These are phyloP conservation scores for Oryza coarctata DNA, from an alignment of 176 grass and related monocot species.

Conservation along the genomic window DNA sequence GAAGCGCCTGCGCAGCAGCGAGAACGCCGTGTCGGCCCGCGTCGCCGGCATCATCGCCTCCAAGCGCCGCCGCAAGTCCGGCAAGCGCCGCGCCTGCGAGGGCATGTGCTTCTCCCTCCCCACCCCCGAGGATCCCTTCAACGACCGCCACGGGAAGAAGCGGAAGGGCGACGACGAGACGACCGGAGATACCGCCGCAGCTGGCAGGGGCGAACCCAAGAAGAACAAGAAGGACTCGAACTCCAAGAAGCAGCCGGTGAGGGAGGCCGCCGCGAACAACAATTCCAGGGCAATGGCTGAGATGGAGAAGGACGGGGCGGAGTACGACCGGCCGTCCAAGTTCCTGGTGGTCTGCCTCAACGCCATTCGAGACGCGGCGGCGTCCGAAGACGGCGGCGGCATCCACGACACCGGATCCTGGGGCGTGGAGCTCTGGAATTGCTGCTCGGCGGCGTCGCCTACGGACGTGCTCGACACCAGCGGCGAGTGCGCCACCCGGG, in stretches of 20 bases:
- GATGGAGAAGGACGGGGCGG: constrained; percentile 12
- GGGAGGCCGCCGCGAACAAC: background rate
- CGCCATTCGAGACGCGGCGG: constrained; percentile 57
- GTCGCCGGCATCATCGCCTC: constrained; percentile 73
- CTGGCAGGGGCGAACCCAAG: background rate
- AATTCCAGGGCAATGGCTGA: constrained; percentile 11
- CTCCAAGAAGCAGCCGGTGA: constrained; percentile 26
- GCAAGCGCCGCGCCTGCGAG: constrained; percentile 83
- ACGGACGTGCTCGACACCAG: constrained; percentile 64
- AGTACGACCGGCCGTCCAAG: constrained; percentile 69
- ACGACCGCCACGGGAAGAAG: constrained; percentile 64
- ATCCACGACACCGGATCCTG: constrained; percentile 56
- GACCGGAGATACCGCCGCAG: background rate
- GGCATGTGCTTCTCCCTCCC: constrained; percentile 95
- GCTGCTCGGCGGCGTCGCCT: constrained; percentile 48
- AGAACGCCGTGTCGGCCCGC: constrained; percentile 74
- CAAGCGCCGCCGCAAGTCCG: constrained; percentile 81
- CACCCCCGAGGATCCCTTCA: constrained; percentile 64
- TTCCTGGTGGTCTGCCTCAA: constrained; percentile 86
- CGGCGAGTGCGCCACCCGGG: constrained; percentile 42
- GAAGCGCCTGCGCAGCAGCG: constrained; percentile 73
- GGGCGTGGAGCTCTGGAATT: constrained; percentile 86
- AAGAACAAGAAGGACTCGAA: constrained; percentile 24
- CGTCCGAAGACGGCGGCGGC: constrained; percentile 13
- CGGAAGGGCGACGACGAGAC: constrained; percentile 22